These are phyloP conservation scores for Coemansia sp. DNA, from an alignment of 192 early-diverging fungal species.

Conservation along the genomic window DNA sequence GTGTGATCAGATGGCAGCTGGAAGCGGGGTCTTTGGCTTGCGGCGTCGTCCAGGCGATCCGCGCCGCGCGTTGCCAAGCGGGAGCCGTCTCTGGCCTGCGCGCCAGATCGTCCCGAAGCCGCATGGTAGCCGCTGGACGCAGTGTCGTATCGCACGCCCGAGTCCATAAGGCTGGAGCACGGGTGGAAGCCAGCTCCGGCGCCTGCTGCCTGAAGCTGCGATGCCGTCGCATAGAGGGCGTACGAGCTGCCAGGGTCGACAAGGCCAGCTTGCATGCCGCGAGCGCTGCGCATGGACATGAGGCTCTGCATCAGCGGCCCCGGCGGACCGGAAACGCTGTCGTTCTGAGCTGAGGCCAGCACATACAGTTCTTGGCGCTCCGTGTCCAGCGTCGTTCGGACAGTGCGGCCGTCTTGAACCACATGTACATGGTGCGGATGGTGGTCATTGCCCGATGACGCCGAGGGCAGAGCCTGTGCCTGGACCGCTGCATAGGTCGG, in stretches of 20 bases:
- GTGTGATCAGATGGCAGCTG: constrained; percentile 24
- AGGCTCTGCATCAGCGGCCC: constrained; percentile 20
- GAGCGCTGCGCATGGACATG: constrained; percentile 17
- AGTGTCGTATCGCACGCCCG: constrained; percentile 22
- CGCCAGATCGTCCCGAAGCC: not conserved
- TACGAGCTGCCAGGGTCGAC: constrained; percentile 8
- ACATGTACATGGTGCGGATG: constrained; percentile 40
- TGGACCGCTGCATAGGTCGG: constrained; percentile 12
- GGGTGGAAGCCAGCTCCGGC: constrained; percentile 28
- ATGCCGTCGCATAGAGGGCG: constrained; percentile 12
- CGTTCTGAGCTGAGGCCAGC: constrained; percentile 52
- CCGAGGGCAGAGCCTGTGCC: constrained; percentile 8
- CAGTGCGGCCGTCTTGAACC: constrained; percentile 45
- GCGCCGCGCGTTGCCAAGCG: not conserved
- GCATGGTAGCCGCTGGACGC: not conserved
- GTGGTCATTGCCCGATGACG: constrained; percentile 18
- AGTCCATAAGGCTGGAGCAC: constrained; percentile 34
- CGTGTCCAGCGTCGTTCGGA: constrained; percentile 73
- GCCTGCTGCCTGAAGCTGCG: constrained; percentile 19
- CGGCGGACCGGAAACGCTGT: constrained; percentile 11
- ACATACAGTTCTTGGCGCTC: constrained; percentile 83
- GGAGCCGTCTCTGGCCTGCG: not conserved
- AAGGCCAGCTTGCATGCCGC: constrained; percentile 11
- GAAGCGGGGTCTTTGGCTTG: constrained; percentile 1
- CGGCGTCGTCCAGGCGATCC: not conserved